Conservation (phyloP, 2,329 filamentous ascomycete species). For the Aaosphaeria pasadenensis region DNA sequence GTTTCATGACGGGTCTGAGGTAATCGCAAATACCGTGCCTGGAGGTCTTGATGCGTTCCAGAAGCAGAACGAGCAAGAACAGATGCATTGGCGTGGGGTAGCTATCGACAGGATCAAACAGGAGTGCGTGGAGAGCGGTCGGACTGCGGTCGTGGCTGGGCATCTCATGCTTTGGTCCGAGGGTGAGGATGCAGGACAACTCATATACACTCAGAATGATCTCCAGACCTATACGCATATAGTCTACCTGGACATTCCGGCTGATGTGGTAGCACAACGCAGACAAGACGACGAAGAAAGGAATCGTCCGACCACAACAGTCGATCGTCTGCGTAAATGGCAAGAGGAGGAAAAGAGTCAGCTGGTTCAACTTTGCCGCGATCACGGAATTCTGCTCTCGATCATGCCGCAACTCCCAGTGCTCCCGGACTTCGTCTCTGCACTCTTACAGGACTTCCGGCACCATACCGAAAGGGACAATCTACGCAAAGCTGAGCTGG, state of each 20-base stretch:
- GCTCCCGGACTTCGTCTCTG: slow-evolving; percentile 9
- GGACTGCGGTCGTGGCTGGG: slow-evolving; percentile 51
- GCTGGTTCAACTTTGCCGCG: slow-evolving; percentile 45
- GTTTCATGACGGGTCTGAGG: slow-evolving; percentile 54
- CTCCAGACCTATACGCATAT: slow-evolving; percentile 54
- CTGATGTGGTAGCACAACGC: slow-evolving; percentile 37
- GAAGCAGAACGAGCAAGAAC: slow-evolving; percentile 31
- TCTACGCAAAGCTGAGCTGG: slow-evolving; percentile 17
- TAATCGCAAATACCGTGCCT: slow-evolving; percentile 42
- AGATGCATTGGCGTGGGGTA: slow-evolving; percentile 38
- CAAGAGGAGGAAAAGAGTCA: slow-evolving; percentile 44
- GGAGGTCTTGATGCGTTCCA: slow-evolving; percentile 52
- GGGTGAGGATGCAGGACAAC: slow-evolving; percentile 11
- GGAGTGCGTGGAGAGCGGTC: slow-evolving; percentile 32
- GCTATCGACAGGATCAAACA: slow-evolving; percentile 48
- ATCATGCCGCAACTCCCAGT: slow-evolving; percentile 9
- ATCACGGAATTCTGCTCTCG: slow-evolving; percentile 49
- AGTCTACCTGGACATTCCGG: slow-evolving; percentile 51
- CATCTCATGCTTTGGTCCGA: slow-evolving; percentile 57
- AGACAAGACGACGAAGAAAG: slow-evolving; percentile 39
- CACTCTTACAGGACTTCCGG: slow-evolving; percentile 39
- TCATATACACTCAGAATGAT: slow-evolving; percentile 48
- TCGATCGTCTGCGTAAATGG: slow-evolving; percentile 47
- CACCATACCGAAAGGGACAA: slow-evolving; percentile 42
- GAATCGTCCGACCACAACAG: slow-evolving; percentile 31